Evolutionary conservation across 1,139 yeast genomes (phyloP).

Genomic region (Pichia inconspicua): DNA sequence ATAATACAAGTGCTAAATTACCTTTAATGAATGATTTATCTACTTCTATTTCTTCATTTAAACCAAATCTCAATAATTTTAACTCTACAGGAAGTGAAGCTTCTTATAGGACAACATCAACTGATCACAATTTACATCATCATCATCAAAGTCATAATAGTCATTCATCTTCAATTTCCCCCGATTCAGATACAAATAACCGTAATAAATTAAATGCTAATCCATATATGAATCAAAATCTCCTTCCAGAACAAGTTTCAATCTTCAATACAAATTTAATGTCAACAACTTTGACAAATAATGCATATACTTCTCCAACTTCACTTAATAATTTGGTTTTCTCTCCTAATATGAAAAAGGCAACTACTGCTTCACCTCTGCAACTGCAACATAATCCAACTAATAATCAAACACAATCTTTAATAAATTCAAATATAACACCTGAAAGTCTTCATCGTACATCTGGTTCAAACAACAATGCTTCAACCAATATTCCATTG

Average conservation of each 20-base stretch:
- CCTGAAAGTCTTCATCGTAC: constrained; percentile 9
- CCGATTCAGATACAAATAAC: constrained; percentile 4
- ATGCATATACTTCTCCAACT: constrained; percentile 10
- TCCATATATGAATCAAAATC: neutral
- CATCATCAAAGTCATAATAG: neutral
- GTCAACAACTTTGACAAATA: constrained; percentile 3
- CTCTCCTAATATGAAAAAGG: constrained; percentile 4
- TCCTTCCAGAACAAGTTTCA: constrained; percentile 5
- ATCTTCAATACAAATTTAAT: constrained; percentile 7
- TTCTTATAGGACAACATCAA: constrained; percentile 3
- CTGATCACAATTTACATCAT: neutral
- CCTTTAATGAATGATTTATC: constrained; percentile 16
- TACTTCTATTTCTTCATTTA: neutral
- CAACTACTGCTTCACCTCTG: neutral
- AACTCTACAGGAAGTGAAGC: constrained; percentile 1
- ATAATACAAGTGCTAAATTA: constrained; percentile 28
- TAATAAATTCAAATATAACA: constrained; percentile 5
- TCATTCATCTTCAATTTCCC: constrained; percentile 11
- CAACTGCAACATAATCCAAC: neutral
- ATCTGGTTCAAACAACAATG: neutral
- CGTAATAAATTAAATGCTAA: neutral
- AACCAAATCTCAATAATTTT: neutral
- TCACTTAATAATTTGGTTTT: constrained; percentile 10
- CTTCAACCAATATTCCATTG: neutral
- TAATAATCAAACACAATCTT: neutral